Percentiles rank a stretch among this genome's conserved stretches.
phyloP scores from a whole-genome alignment of 768 basidiomycete genomes.

The Pholiota molesta region DNA sequence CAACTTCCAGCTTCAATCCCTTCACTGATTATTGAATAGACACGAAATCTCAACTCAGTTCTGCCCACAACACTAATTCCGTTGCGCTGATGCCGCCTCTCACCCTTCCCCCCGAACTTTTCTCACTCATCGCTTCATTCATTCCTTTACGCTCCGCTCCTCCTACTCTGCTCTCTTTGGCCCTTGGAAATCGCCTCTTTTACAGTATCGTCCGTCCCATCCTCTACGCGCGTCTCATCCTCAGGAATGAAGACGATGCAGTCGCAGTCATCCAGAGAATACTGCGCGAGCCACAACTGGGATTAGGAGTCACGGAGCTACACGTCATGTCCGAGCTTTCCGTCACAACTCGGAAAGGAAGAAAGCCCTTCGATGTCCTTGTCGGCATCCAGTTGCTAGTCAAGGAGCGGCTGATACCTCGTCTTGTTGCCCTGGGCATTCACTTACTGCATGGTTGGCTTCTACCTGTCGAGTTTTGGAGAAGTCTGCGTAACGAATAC shows the following conservation, averaged over 20 bases:
- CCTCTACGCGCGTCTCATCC: not conserved
- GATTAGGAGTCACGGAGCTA: not conserved
- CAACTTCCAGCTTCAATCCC: too few species aligned
- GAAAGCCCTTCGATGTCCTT: not conserved
- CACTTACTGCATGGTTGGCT: constrained; percentile 1
- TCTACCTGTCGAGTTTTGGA: constrained; percentile 6
- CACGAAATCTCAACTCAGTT: too few species aligned
- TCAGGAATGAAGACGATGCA: constrained; percentile 10
- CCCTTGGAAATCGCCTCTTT: not conserved
- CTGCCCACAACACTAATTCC: too few species aligned
- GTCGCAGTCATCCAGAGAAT: constrained; percentile 3
- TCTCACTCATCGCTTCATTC: not conserved
- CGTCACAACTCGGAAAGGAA: not conserved
- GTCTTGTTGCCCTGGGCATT: constrained; percentile 4
- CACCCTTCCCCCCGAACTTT: not conserved
- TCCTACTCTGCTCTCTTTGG: not conserved
- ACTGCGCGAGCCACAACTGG: not conserved
- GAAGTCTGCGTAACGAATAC: not conserved
- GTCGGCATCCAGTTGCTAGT: constrained; percentile 1
- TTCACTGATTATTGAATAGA: too few species aligned
- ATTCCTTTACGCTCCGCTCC: not conserved
- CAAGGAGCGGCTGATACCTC: not conserved
- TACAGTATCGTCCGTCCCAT: not conserved
- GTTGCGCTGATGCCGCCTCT: too few species aligned
- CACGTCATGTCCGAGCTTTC: constrained; percentile 7